A percentile compares a stretch with the other conserved stretches of the same genome.
phyloP scores from a whole-genome alignment of 2,329 filamentous ascomycete species.

The Penicillium sp. region DNA sequence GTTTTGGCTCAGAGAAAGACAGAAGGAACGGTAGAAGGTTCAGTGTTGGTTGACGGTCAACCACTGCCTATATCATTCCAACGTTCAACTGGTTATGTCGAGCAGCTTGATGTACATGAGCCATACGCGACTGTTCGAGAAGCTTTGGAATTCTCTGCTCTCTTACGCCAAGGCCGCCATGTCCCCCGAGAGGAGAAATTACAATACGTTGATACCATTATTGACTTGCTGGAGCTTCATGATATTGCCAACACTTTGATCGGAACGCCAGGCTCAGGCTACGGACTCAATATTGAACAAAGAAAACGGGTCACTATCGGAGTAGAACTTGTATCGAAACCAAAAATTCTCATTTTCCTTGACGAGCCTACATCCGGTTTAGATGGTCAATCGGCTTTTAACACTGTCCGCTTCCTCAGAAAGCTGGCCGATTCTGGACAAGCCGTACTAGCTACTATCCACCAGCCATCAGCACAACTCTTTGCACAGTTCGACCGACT shows the following conservation, averaged over 20 bases:
- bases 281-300: conserved; percentile 14
- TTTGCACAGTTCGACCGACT: conserved; percentile 13
- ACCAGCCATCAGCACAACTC: conserved; percentile 14
- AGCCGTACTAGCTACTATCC: conserved; percentile 12
- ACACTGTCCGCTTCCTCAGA: conserved; percentile 12
- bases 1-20: conserved; percentile 16
- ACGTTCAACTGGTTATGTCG: conserved; percentile 14
- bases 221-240: conserved; percentile 10
- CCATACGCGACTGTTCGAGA: conserved; percentile 14
- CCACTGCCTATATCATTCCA: conserved; percentile 11
- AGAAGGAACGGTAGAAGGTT: conserved; percentile 6
- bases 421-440: conserved; percentile 14
- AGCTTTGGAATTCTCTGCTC: conserved; percentile 11
- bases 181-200: neutral
- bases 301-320: conserved; percentile 16
- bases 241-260: conserved; percentile 11
- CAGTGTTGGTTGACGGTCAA: conserved; percentile 12
- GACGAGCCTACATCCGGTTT: conserved; percentile 16
- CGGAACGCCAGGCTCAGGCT: conserved; percentile 29
- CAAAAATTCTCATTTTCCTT: conserved; percentile 14
- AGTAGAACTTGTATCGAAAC: conserved; percentile 13
- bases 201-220: neutral
- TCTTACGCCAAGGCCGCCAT: conserved; percentile 6
- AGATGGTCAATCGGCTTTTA: conserved; percentile 13
- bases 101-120: conserved; percentile 13